phyloP scores from a whole-genome alignment of 2,329 filamentous ascomycete genomes.

The Talaromyces sp. region DNA sequence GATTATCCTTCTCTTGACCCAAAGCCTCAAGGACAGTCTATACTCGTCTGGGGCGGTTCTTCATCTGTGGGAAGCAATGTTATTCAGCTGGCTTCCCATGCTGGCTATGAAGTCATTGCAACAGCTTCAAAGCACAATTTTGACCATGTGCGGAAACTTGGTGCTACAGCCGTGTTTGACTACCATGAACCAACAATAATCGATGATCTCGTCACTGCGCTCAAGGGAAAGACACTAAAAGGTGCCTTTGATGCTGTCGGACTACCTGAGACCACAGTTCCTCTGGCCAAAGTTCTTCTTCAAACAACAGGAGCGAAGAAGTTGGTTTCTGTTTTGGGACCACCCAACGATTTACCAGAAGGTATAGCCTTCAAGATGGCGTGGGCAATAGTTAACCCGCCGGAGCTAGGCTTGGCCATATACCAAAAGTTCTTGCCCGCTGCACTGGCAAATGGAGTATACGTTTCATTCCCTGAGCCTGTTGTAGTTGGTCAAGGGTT shows the following conservation, averaged over 20 bases:
- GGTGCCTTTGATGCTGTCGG: not conserved
- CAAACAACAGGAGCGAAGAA: not conserved
- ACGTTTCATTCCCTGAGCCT: conserved; percentile 35
- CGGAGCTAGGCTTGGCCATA: not conserved
- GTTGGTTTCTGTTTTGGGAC: not conserved
- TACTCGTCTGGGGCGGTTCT: conserved; percentile 48
- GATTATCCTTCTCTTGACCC: conserved; percentile 4
- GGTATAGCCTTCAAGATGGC: conserved; percentile 3
- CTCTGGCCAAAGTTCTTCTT: not conserved
- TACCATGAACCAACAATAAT: conserved; percentile 22
- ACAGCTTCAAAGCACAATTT: conserved; percentile 36
- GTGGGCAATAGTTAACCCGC: conserved; percentile 1
- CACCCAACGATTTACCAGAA: not conserved
- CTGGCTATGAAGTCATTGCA: conserved; percentile 34
- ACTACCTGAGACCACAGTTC: not conserved
- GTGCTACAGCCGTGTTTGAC: conserved; percentile 39
- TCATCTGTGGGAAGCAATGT: conserved; percentile 39
- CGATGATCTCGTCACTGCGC: not conserved
- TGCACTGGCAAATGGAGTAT: conserved; percentile 33
- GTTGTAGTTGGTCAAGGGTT: conserved; percentile 37
- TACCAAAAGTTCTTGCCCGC: not conserved
- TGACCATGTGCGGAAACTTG: conserved; percentile 36
- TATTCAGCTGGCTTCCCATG: conserved; percentile 36
- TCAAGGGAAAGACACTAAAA: not conserved
- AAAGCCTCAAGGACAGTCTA: conserved; percentile 22